phyloP scores from a whole-genome alignment of 148 eudicot genomes.

The Chenopodium berlandieri region DNA sequence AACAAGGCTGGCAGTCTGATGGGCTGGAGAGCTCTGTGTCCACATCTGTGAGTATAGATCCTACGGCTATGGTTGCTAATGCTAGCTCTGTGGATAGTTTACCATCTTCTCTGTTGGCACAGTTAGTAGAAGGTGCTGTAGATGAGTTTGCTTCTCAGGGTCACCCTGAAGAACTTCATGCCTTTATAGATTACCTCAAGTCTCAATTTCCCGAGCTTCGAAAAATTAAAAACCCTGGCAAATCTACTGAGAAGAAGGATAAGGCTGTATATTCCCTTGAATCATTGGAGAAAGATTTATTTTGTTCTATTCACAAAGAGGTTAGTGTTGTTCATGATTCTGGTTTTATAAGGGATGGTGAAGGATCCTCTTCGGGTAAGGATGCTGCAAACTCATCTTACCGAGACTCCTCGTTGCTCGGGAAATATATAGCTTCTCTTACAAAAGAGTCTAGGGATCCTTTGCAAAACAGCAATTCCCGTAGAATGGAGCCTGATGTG shows the following conservation, averaged over 20 bases:
- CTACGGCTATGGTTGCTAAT: conserved; percentile 25
- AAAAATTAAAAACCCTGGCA: conserved; percentile 40
- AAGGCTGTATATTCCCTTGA: conserved; percentile 47
- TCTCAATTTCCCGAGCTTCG: conserved; percentile 55
- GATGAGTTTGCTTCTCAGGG: conserved; percentile 63
- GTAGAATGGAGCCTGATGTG: conserved; percentile 33
- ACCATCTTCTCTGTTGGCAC: conserved; percentile 47
- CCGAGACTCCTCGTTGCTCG: conserved; percentile 54
- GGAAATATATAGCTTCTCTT: conserved; percentile 71
- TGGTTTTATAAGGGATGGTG: conserved; percentile 29
- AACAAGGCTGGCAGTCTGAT: conserved; percentile 48
- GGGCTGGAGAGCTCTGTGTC: conserved; percentile 30
- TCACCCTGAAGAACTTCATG: conserved; percentile 59
- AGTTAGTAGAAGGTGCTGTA: conserved; percentile 55
- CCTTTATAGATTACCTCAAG: conserved; percentile 63
- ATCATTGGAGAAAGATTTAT: conserved; percentile 63
- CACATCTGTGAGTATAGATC: conserved; percentile 19
- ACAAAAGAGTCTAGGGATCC: conserved; percentile 46
- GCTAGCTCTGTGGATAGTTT: conserved; percentile 32
- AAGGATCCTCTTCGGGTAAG: conserved; percentile 26
- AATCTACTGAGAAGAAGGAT: conserved; percentile 36
- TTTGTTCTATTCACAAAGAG: conserved; percentile 42
- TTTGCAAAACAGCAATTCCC: conserved; percentile 38
- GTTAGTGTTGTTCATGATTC: conserved; percentile 26
- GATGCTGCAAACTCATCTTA: conserved; percentile 22